Evolutionary conservation across 345 rosid genomes (phyloP), one percentile per base, ranked within the genome.

Genomic region (Jatropha curcas): DNA sequence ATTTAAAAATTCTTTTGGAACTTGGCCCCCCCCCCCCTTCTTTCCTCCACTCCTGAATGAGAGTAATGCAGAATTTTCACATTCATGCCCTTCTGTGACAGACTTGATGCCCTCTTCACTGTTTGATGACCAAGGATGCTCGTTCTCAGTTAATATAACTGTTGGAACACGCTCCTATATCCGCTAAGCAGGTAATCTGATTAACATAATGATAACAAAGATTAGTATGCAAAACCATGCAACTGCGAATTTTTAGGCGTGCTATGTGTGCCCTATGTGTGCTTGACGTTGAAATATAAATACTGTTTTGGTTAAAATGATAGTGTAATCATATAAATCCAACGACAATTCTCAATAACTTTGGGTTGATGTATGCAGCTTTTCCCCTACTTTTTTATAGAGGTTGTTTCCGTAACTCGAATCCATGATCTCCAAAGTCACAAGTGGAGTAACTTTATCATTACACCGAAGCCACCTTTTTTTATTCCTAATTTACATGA

Each of bases 121-220:
- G 39, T 74, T 53, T 13, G 24, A 69, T 65, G 69, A 35, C 66
- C 35, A 24, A 14, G 35, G 53, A 57, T 41, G 60, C 61, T 24
- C 43, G 37, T 33, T 34, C 25, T 25, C 60, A 19, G 50, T 14
- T 16, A 45, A 46, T 59, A 66, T 48, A 1, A 48, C 58, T 7
- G 34, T 25, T 25, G 16, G 25, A 5, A 55, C 6, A n/a, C 7
- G 5, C 25, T 67, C 19, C 71, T 31, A 20, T 53, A 39, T 50
- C 50, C 30, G n/a, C 62, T 57, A 58, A 64, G 72, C 65, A 12
- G 74, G 69, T 28, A 12, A 74, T 59, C 81, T 79, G 81, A n/a
- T n/a, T n/a, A n/a, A n/a, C n/a, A n/a, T n/a, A n/a, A n/a, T n/a
- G n/a, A 70, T 24, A 31, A 69, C 43, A 65, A 25, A 58, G 33